These are phyloP conservation scores for Staphylotrichum longicolle DNA, from an alignment of 495 filamentous ascomycete species.

Conservation along the genomic window DNA sequence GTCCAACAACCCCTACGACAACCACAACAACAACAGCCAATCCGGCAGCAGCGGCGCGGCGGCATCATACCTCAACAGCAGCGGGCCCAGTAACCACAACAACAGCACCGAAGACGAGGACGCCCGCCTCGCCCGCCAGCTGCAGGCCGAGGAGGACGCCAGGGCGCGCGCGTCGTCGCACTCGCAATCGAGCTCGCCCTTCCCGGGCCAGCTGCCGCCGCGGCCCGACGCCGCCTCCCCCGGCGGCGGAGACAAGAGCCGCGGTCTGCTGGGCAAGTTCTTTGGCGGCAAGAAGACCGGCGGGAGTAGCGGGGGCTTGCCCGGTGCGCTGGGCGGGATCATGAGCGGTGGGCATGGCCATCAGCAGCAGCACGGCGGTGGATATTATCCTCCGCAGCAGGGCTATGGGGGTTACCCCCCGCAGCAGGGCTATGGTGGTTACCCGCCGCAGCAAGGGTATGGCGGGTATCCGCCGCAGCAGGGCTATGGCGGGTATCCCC, in stretches of 20 bases:
- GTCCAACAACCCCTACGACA: conserved; percentile 17
- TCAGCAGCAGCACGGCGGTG: conserved; percentile 40
- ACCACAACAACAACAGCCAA: conserved; percentile 13
- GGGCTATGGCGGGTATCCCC: conserved; percentile 22
- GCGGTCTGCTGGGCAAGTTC: conserved; percentile 54
- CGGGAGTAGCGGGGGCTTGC: conserved; percentile 19
- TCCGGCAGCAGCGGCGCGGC: conserved; percentile 57
- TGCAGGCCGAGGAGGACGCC: conserved; percentile 81
- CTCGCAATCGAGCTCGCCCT: conserved; percentile 13
- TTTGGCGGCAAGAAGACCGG: conserved; percentile 42
- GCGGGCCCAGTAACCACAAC: not conserved
- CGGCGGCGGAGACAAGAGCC: conserved; percentile 36
- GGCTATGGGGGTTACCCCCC: conserved; percentile 26
- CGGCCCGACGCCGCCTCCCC: conserved; percentile 35
- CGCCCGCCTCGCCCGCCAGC: conserved; percentile 67
- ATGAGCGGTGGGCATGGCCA: conserved; percentile 26
- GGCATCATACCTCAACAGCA: conserved; percentile 18
- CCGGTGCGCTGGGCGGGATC: conserved; percentile 18
- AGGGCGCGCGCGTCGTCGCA: conserved; percentile 42
- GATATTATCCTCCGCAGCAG: not conserved
- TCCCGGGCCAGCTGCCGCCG: conserved; percentile 41
- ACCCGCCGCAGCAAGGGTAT: conserved; percentile 8
- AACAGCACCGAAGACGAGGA: conserved; percentile 55
- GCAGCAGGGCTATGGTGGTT: conserved; percentile 21
- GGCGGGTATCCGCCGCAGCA: not conserved